phyloP scores from a whole-genome alignment of 2,329 filamentous ascomycete species.

The Beauveria varroae region DNA sequence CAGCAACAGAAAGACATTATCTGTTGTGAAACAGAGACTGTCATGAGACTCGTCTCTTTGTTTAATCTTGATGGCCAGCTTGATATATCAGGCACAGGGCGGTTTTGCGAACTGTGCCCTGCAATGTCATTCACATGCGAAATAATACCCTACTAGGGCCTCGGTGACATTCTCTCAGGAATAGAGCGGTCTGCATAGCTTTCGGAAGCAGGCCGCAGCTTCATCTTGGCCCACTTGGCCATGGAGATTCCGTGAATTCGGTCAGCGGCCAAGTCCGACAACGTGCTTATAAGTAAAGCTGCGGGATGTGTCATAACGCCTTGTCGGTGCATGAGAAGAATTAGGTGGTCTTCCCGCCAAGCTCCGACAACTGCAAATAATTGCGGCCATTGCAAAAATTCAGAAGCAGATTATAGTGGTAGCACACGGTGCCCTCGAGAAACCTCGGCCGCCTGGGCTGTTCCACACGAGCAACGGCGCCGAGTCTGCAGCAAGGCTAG shows the following conservation, averaged over 20 bases:
- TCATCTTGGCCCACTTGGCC: not conserved
- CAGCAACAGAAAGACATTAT: not conserved
- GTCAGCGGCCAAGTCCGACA: slow-evolving; percentile 10
- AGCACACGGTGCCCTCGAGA: not conserved
- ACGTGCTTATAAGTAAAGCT: not conserved
- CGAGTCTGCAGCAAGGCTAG: not conserved
- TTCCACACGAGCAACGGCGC: not conserved
- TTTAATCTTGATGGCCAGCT: not conserved
- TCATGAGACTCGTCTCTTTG: not conserved
- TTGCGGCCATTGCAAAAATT: not conserved
- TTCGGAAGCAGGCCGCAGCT: not conserved
- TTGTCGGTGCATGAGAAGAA: not conserved
- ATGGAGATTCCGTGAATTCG: not conserved
- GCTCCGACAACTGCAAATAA: not conserved
- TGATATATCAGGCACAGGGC: not conserved
- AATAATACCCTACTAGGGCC: not conserved
- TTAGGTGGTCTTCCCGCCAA: not conserved
- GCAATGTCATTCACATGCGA: not conserved
- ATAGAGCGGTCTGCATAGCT: not conserved
- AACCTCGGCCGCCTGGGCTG: not conserved
- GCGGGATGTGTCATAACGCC: not conserved
- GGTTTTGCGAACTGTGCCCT: not conserved
- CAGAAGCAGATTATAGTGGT: not conserved
- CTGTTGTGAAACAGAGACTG: not conserved
- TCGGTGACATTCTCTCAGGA: not conserved